A percentile compares a stretch with the other conserved stretches of the same genome.
phyloP scores from a whole-genome alignment of 192 early-diverging fungal genomes.

The Backusella liffmaniae region DNA sequence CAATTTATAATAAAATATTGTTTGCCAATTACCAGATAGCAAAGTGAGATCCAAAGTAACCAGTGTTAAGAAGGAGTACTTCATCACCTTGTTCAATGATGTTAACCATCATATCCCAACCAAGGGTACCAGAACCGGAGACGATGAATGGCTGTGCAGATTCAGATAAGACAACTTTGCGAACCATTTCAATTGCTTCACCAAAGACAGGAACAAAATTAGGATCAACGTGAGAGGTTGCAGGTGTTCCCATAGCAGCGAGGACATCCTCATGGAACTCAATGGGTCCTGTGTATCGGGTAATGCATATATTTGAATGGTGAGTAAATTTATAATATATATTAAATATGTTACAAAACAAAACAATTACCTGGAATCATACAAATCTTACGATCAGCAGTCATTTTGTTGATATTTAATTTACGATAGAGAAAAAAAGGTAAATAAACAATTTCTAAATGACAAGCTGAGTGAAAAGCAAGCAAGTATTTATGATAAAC shows the following conservation, averaged over 20 bases:
- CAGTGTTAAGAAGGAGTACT: slow-evolving; percentile 87
- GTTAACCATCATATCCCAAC: slow-evolving; percentile 97
- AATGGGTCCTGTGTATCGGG: slow-evolving; percentile 66
- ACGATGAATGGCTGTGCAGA: slow-evolving; percentile 90
- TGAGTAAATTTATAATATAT: background rate
- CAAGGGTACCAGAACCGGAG: slow-evolving; percentile 93
- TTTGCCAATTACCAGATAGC: slow-evolving; percentile 72
- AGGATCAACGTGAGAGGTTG: slow-evolving; percentile 93
- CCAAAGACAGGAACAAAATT: slow-evolving; percentile 87
- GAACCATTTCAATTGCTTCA: slow-evolving; percentile 76
- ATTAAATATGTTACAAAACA: background rate
- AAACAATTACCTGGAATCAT: slow-evolving; percentile 82
- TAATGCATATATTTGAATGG: background rate
- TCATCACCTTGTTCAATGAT: slow-evolving; percentile 85
- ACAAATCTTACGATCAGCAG: slow-evolving; percentile 70
- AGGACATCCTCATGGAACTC: slow-evolving; percentile 92
- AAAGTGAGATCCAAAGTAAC: slow-evolving; percentile 96
- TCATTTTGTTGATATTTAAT: slow-evolving; percentile 10
- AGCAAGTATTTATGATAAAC: background rate
- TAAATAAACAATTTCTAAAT: background rate
- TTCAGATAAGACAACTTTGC: slow-evolving; percentile 78
- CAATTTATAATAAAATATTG: background rate
- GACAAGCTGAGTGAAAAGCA: background rate
- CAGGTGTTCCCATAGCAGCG: slow-evolving; percentile 79
- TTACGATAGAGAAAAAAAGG: background rate